Evolutionary conservation across 179 eudicot genomes (phyloP).

Genomic region (Patellifolia procumbens): DNA sequence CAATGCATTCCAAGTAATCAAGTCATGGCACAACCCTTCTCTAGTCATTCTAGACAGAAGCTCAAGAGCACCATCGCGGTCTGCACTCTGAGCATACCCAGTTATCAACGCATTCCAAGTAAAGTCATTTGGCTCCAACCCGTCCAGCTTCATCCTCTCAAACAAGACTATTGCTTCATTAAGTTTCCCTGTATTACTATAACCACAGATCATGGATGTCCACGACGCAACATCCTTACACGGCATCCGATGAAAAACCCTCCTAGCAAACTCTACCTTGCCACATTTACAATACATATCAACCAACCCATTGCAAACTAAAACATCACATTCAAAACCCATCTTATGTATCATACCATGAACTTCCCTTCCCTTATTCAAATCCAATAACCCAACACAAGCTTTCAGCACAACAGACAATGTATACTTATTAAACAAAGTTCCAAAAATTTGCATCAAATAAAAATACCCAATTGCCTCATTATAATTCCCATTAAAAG

Average conservation of each 20-base stretch:
- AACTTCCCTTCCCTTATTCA: no score
- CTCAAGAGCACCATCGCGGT: slow-evolving; percentile 40
- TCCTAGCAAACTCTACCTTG: slow-evolving; percentile 37
- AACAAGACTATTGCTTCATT: slow-evolving; percentile 44
- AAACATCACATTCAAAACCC: no score
- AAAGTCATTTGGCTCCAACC: slow-evolving; percentile 58
- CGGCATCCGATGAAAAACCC: slow-evolving; percentile 48
- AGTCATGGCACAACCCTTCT: slow-evolving; percentile 42
- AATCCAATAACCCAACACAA: no score
- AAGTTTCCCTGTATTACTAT: slow-evolving; percentile 41
- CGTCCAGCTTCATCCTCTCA: slow-evolving; percentile 52
- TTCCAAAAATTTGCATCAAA: slow-evolving; percentile 37
- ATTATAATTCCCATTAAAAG: slow-evolving; percentile 46
- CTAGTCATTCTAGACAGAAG: slow-evolving; percentile 44
- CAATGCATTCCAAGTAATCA: slow-evolving; percentile 65
- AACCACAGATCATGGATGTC: slow-evolving; percentile 66
- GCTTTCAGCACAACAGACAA: no score
- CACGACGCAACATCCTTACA: slow-evolving; percentile 60
- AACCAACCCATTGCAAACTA: slow-evolving; percentile 53
- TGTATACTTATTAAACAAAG: no score
- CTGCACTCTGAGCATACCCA: slow-evolving; percentile 56
- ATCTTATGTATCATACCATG: no score
- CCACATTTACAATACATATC: no score
- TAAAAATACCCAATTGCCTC: slow-evolving; percentile 52
- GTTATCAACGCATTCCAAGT: slow-evolving; percentile 61